Conservation (phyloP, 352 stramenopile species). For the Bremia lactucae region DNA sequence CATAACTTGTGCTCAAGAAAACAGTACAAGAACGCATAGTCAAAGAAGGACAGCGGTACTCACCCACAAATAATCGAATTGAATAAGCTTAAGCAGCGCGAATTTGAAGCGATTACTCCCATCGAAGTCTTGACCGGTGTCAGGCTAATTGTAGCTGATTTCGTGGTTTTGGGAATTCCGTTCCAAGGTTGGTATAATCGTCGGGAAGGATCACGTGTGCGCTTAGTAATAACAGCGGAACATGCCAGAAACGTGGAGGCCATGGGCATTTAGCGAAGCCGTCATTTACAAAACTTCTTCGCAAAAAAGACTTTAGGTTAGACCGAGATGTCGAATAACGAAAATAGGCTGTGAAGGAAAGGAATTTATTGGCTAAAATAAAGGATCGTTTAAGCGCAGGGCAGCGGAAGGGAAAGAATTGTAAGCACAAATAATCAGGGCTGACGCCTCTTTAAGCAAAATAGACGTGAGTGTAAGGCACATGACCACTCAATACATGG, state of each 20-base stretch:
- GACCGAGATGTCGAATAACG: background rate
- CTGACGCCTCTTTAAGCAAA: no score
- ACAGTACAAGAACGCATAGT: background rate
- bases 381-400: no score
- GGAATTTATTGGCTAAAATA: no score
- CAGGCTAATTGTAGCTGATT: background rate
- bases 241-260: slow-evolving; percentile 1
- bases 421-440: no score
- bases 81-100: slow-evolving; percentile 5
- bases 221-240: background rate
- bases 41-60: slow-evolving; percentile 1
- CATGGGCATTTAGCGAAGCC: background rate
- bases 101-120: no score
- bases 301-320: background rate
- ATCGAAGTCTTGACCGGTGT: background rate
- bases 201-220: background rate
- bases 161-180: slow-evolving; percentile 1
- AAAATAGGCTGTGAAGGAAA: background rate
- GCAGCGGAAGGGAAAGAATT: no score
- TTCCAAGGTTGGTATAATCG: slow-evolving; percentile 1
- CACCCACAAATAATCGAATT: slow-evolving; percentile 6
- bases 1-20: slow-evolving; percentile 5
- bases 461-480: background rate
- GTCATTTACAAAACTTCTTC: background rate
- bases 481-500: background rate